These are phyloP conservation scores for Lecanicillium sp. DNA, from an alignment of 2,329 filamentous ascomycete genomes.

Conservation along the genomic window DNA sequence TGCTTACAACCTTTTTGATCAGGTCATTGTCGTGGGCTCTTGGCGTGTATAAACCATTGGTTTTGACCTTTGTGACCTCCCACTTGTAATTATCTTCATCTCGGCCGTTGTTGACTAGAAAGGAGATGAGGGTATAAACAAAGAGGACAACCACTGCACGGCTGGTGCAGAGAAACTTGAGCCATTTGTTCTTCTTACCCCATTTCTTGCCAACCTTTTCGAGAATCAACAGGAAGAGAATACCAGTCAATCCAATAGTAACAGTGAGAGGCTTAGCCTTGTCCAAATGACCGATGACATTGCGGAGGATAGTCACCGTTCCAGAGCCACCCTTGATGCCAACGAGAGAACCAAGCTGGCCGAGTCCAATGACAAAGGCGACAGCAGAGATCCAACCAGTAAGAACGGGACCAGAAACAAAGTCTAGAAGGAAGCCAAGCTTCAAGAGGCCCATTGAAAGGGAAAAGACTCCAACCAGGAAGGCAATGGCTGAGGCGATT, in stretches of 20 bases:
- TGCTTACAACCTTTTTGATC: constrained; percentile 43
- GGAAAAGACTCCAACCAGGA: constrained; percentile 55
- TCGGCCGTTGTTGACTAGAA: constrained; percentile 49
- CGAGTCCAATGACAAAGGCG: constrained; percentile 57
- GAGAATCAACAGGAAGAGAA: constrained; percentile 47
- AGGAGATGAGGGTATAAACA: constrained; percentile 56
- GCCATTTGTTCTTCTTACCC: constrained; percentile 47
- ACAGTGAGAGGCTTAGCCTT: constrained; percentile 50
- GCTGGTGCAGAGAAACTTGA: constrained; percentile 53
- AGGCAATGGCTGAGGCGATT: constrained; percentile 53
- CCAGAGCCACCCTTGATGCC: constrained; percentile 45
- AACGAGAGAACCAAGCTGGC: constrained; percentile 55
- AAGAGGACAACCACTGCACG: constrained; percentile 53
- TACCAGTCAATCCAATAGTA: constrained; percentile 49
- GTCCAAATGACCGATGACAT: constrained; percentile 48
- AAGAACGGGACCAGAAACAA: constrained; percentile 57
- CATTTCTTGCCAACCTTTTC: constrained; percentile 51
- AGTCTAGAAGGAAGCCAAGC: constrained; percentile 58
- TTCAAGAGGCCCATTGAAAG: constrained; percentile 53
- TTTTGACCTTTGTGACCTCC: constrained; percentile 48
- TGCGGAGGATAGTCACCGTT: constrained; percentile 49
- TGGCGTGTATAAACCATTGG: constrained; percentile 45
- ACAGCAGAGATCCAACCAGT: constrained; percentile 60
- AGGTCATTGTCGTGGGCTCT: constrained; percentile 37
- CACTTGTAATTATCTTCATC: constrained; percentile 41